Evolutionary conservation across 2,329 filamentous ascomycete genomes (phyloP).

Genomic region (Cordyceps pruinosa): DNA sequence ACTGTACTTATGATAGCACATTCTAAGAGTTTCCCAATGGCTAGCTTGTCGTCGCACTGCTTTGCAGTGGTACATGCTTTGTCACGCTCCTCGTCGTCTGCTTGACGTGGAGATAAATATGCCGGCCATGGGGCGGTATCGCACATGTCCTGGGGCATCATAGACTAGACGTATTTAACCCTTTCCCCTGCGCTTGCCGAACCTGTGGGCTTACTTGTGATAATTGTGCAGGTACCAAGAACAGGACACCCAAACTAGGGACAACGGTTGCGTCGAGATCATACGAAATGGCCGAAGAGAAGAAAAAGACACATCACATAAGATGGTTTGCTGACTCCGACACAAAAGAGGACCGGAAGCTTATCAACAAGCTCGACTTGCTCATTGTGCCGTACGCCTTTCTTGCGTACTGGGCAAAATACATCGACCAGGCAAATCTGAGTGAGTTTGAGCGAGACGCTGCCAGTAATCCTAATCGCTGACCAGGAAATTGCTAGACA

Average conservation of each 20-base stretch:
- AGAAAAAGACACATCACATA: not conserved
- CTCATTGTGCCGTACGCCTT: not conserved
- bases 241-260: not conserved
- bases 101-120: no score
- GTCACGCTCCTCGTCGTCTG: no score
- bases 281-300: not conserved
- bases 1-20: not conserved
- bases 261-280: not conserved
- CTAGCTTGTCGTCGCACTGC: no score
- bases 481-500: constrained; percentile 22
- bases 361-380: not conserved
- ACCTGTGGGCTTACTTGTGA: not conserved
- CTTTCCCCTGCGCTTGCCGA: no score
- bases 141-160: no score
- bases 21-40: no score
- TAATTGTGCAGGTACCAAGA: not conserved
- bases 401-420: not conserved
- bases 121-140: no score
- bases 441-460: not conserved
- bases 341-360: not conserved
- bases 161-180: no score
- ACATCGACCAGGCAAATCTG: not conserved
- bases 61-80: no score
- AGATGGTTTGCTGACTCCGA: not conserved
- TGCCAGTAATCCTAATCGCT: no score